These are phyloP conservation scores for Mycosphaerelloides madeirae DNA, from an alignment of 2,329 filamentous ascomycete species.

Conservation along the genomic window DNA sequence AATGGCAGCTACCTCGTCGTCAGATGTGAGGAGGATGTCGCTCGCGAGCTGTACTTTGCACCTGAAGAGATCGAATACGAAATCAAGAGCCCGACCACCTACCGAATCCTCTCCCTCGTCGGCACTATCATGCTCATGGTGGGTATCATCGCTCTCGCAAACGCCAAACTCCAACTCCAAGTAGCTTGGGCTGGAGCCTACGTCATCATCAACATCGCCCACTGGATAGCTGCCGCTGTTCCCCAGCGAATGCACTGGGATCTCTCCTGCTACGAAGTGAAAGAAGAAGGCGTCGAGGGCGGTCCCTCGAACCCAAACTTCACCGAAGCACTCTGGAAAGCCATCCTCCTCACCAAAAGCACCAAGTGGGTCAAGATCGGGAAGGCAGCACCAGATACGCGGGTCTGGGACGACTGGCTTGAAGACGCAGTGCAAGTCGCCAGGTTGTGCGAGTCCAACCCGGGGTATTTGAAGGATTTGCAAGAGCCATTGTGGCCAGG, in stretches of 20 bases:
- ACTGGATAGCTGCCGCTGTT: conserved; percentile 50
- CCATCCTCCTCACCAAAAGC: conserved; percentile 43
- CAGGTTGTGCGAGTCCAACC: neutral
- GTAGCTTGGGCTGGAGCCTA: conserved; percentile 48
- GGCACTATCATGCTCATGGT: conserved; percentile 51
- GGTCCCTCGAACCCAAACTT: conserved; percentile 36
- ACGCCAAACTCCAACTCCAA: conserved; percentile 45
- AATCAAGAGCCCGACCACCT: conserved; percentile 37
- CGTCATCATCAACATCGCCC: conserved; percentile 46
- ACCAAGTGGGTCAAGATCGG: conserved; percentile 39
- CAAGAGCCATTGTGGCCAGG: conserved; percentile 5
- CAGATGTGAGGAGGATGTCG: conserved; percentile 46
- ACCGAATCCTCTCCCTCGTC: conserved; percentile 46
- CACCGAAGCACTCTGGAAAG: conserved; percentile 47
- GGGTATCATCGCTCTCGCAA: conserved; percentile 49
- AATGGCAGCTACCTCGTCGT: conserved; percentile 50
- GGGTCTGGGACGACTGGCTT: conserved; percentile 25
- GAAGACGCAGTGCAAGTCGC: conserved; percentile 15
- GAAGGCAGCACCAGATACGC: conserved; percentile 19
- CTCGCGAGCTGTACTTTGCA: conserved; percentile 49
- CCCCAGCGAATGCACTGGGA: conserved; percentile 47
- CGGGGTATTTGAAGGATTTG: neutral
- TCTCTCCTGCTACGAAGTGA: conserved; percentile 41
- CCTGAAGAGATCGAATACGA: conserved; percentile 48
- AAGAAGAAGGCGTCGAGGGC: conserved; percentile 33